phyloP scores from a whole-genome alignment of 2,329 filamentous ascomycete species.

The Neoscytalidium dimidiatum region DNA sequence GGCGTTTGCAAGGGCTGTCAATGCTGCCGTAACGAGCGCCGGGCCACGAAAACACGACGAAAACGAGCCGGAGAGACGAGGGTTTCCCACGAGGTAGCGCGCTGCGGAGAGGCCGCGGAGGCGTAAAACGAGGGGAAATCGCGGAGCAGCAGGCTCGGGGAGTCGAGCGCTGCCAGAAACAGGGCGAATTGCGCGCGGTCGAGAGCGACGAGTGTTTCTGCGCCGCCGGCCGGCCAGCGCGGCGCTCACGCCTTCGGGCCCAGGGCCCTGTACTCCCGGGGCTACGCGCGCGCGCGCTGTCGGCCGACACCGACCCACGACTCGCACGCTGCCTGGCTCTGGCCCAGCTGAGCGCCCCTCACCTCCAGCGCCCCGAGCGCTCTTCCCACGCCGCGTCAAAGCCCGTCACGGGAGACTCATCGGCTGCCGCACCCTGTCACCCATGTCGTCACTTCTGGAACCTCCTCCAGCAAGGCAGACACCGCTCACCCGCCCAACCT shows the following conservation, averaged over 20 bases:
- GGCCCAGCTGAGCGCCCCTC: background rate
- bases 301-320: background rate
- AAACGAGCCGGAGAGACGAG: constrained; percentile 16
- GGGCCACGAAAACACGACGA: constrained; percentile 19
- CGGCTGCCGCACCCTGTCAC: background rate
- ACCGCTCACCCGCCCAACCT: background rate
- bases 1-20: background rate
- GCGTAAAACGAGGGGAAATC: background rate
- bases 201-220: background rate
- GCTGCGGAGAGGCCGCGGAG: background rate
- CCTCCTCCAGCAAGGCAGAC: background rate
- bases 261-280: no score
- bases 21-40: background rate
- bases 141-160: background rate
- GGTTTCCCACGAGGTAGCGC: constrained; percentile 12
- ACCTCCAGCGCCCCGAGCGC: background rate
- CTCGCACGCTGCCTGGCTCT: background rate
- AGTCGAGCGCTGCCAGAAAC: background rate
- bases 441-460: background rate
- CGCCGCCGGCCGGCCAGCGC: background rate
- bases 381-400: background rate
- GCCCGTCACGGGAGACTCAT: background rate
- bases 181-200: background rate
- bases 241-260: background rate
- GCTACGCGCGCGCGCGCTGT: no score